Percentiles rank a stretch among this genome's conserved stretches.
These are phyloP conservation scores for Xylaria intraflava DNA, from an alignment of 495 filamentous ascomycete species.

Conservation along the genomic window DNA sequence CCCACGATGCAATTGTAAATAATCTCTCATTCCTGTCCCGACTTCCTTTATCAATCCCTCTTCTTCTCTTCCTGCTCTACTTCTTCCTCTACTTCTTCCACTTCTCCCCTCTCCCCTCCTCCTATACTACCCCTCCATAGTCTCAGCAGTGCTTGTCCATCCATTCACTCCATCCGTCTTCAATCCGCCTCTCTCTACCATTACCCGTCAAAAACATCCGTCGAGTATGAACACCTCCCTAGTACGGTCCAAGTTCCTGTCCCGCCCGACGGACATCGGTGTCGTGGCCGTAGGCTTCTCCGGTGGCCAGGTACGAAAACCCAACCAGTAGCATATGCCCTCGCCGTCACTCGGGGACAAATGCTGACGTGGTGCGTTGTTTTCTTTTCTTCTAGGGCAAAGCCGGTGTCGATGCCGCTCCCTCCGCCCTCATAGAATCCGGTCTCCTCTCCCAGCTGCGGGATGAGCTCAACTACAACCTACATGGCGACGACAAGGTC, in stretches of 20 bases:
- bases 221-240: conserved; percentile 53
- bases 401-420: conserved; percentile 85
- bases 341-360: background rate
- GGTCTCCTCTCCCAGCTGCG: conserved; percentile 80
- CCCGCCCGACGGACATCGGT: conserved; percentile 69
- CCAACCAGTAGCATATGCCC: background rate
- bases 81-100: too few species aligned
- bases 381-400: conserved; percentile 56
- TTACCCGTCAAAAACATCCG: background rate
- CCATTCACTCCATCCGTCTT: too few species aligned
- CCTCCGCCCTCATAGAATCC: conserved; percentile 80
- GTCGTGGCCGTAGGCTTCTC: conserved; percentile 96
- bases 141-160: too few species aligned
- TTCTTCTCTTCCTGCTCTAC: background rate
- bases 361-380: conserved; percentile 13
- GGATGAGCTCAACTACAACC: conserved; percentile 78
- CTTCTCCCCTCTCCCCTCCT: too few species aligned
- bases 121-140: background rate
- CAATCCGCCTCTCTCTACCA: background rate
- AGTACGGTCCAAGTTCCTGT: conserved; percentile 75
- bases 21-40: background rate
- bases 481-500: conserved; percentile 77
- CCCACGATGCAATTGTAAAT: conserved; percentile 5
- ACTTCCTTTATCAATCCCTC: background rate
- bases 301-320: conserved; percentile 76